phyloP scores from a whole-genome alignment of 75 land plant genomes.

The Adiantum capillusveneris region DNA sequence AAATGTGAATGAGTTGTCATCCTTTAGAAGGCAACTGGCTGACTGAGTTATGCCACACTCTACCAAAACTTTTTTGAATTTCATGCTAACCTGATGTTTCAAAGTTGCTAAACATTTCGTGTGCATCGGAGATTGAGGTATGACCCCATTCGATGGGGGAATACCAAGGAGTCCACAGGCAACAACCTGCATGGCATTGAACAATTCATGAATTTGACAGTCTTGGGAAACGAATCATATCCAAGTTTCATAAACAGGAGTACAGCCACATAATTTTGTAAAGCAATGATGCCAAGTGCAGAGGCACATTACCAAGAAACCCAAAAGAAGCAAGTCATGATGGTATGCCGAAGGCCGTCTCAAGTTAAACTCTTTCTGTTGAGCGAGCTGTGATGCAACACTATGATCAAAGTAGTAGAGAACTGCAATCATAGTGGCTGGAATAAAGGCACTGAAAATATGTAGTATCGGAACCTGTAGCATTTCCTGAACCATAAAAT shows the following conservation, averaged over 20 bases:
- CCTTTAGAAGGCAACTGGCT: neutral
- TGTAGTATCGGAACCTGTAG: constrained; percentile 54
- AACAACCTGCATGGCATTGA: constrained; percentile 20
- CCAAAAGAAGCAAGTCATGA: constrained; percentile 79
- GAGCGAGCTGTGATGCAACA: constrained; percentile 92
- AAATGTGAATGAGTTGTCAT: neutral
- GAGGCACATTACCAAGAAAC: constrained; percentile 51
- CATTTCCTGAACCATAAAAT: constrained; percentile 57
- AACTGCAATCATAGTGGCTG: constrained; percentile 88
- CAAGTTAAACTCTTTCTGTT: constrained; percentile 84
- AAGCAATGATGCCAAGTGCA: neutral
- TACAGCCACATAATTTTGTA: neutral
- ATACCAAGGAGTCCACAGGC: constrained; percentile 81
- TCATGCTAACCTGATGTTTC: constrained; percentile 67
- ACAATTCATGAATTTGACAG: neutral
- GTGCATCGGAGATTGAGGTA: constrained; percentile 98
- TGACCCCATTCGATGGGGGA: constrained; percentile 92
- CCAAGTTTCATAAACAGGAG: neutral
- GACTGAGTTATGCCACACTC: neutral
- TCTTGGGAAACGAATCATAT: neutral
- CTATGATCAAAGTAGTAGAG: constrained; percentile 94
- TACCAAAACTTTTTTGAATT: neutral
- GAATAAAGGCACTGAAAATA: constrained; percentile 78
- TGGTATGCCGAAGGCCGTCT: constrained; percentile 75
- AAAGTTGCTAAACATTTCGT: constrained; percentile 82